Conservation (phyloP, 2,329 filamentous ascomycete genomes). For the Trichoderma atroviride region DNA sequence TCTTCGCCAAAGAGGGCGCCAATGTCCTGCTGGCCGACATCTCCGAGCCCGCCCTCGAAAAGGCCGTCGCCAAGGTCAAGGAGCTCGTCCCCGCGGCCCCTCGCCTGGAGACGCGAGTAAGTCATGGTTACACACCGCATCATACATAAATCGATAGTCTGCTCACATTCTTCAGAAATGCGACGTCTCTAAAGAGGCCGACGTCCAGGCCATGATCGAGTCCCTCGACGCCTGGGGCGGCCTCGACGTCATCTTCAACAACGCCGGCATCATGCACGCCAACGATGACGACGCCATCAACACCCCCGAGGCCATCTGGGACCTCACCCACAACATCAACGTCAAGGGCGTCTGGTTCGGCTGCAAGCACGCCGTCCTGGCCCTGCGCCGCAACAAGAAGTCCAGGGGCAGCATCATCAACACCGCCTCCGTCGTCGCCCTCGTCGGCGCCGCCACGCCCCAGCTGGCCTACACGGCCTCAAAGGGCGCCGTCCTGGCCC, state of each 20-base stretch:
- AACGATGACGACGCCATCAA: conserved; percentile 77
- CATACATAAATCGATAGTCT: neutral
- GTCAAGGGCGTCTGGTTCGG: conserved; percentile 99
- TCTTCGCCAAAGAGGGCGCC: conserved; percentile 87
- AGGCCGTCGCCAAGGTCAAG: conserved; percentile 73
- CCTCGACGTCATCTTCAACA: conserved; percentile 93
- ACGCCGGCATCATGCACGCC: conserved; percentile 94
- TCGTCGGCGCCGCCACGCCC: conserved; percentile 84
- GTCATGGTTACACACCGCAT: conserved; percentile 25
- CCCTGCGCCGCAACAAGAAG: conserved; percentile 80
- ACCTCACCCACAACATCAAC: conserved; percentile 90
- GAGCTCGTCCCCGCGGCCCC: conserved; percentile 65
- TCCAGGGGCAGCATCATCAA: conserved; percentile 83
- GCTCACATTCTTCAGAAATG: conserved; percentile 40
- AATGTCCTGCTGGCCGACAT: conserved; percentile 85
- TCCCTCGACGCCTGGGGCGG: conserved; percentile 82
- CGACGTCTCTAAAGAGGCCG: conserved; percentile 84
- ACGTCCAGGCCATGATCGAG: conserved; percentile 75
- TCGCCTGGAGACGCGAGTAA: conserved; percentile 62
- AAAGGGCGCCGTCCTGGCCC: conserved; percentile 87
- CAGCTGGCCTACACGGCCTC: conserved; percentile 92
- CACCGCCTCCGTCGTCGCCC: conserved; percentile 84
- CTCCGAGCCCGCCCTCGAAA: conserved; percentile 74
- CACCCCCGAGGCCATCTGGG: conserved; percentile 90
- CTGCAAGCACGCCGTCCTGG: conserved; percentile 85